Base-by-base conservation (phyloP, 169 alveolate genomes). In the Amoebophrya sp. region DNA sequence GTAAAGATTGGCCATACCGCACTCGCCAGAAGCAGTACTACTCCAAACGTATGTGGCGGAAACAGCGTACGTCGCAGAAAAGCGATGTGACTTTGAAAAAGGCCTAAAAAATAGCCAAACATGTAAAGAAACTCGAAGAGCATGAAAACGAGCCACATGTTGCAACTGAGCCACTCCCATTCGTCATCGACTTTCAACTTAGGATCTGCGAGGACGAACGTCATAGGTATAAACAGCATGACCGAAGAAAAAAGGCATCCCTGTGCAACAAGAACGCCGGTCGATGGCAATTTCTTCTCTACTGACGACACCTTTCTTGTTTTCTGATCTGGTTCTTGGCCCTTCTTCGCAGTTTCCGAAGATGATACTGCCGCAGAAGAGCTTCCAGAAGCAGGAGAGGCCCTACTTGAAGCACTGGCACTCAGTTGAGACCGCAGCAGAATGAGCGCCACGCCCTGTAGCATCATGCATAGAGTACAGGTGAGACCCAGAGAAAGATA, bases 91-190 rank as follows among this genome's bases (percentile, higher is more conserved):
- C 2, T 6, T 36, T 65, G 83, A 18, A 65, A 65, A 10, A 65
- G 33, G 83, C 38, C 83, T 29, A 65, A 18, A 36, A 65, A 65
- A 36, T 65, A 65, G 83, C 83, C 83, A 36, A 65, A 65, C 83
- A 65, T 65, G 83, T 65, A 65, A 6, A 65, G 83, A 29, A 65
- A 6, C 33, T 65, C 83, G 26, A 65, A 65, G 33, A 65, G 83
- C 83, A 65, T 65, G 33, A 65, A 6, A 18, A 65, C 83, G 83
- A 65, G n/a, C 83, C 83, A 65, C 83, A 65, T 65, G 83, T 65
- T 65, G 39, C 18, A 29, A 10, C 36, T 12, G 39, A 65, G 1
- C 3, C 18, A 65, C 38, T 65, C 83, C 36, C 10, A 65, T 36
- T 65, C 83, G 83, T 1, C 83, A 36, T 65, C 83, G 2, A 6